phyloP scores from a whole-genome alignment of 2,329 filamentous ascomycete genomes.

The Aureobasidium sp. region DNA sequence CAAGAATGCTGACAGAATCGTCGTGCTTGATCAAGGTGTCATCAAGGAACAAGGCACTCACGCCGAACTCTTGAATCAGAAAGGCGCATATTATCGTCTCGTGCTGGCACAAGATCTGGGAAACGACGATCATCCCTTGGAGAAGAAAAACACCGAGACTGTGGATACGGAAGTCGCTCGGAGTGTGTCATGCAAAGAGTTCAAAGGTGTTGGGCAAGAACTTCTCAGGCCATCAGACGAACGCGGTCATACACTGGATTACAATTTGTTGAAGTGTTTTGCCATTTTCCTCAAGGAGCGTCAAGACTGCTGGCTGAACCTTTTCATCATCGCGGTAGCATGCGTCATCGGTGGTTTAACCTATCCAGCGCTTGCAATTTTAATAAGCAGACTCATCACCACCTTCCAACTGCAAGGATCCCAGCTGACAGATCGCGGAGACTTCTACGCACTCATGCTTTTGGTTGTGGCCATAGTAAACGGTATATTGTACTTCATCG shows the following conservation, averaged over 20 bases:
- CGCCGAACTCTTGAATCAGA: conserved; percentile 30
- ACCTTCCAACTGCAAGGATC: conserved; percentile 55
- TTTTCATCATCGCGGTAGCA: conserved; percentile 70
- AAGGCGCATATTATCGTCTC: conserved; percentile 36
- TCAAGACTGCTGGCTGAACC: conserved; percentile 60
- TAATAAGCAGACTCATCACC: conserved; percentile 83
- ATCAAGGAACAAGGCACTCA: conserved; percentile 41
- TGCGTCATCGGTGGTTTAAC: conserved; percentile 76
- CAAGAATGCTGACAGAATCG: conserved; percentile 88
- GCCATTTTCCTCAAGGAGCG: conserved; percentile 29
- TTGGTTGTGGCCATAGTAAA: conserved; percentile 48
- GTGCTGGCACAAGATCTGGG: conserved; percentile 44
- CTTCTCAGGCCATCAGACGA: neutral
- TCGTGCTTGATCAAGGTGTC: conserved; percentile 44
- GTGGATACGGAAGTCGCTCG: neutral
- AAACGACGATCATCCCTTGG: neutral
- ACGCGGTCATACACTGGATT: neutral
- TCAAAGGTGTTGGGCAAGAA: neutral
- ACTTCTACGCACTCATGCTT: conserved; percentile 87
- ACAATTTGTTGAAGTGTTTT: neutral
- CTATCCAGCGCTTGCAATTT: conserved; percentile 68
- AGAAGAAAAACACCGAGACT: neutral
- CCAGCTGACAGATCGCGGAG: conserved; percentile 59
- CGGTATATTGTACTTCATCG: conserved; percentile 36
- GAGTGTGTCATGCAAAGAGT: neutral